These are phyloP conservation scores for Lentinula aciculospora DNA, from an alignment of 768 basidiomycete species.

Conservation along the genomic window DNA sequence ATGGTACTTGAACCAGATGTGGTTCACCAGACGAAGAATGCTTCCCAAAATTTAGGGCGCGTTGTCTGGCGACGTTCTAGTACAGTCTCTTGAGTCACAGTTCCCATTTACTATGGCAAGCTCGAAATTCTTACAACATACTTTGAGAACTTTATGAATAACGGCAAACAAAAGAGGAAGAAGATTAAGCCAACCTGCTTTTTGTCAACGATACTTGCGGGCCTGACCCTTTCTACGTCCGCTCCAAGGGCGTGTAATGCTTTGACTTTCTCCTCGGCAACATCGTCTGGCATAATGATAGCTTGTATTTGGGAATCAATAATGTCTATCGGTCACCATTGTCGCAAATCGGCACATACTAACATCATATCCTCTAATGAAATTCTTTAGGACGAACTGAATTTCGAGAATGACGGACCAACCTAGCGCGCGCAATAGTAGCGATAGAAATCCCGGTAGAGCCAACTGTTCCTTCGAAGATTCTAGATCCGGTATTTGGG, in stretches of 20 bases:
- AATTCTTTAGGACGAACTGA: background rate
- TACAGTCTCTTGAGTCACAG: background rate
- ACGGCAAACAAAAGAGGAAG: background rate
- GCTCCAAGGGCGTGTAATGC: constrained; percentile 82
- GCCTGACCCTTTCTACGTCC: constrained; percentile 83
- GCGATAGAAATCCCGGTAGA: constrained; percentile 97
- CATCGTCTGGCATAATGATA: constrained; percentile 87
- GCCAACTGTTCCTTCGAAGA: constrained; percentile 97
- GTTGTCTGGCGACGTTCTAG: constrained; percentile 83
- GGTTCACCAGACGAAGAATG: constrained; percentile 22
- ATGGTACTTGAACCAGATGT: constrained; percentile 35
- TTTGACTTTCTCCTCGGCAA: constrained; percentile 87
- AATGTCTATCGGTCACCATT: background rate
- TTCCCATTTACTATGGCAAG: too few species aligned
- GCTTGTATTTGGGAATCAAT: constrained; percentile 34
- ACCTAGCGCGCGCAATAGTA: constrained; percentile 86
- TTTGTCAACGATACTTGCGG: constrained; percentile 94
- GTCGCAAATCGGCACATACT: constrained; percentile 40
- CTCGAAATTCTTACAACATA: constrained; percentile 14
- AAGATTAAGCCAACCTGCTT: constrained; percentile 64
- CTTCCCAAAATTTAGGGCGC: constrained; percentile 70
- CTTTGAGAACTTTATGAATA: background rate
- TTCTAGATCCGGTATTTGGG: constrained; percentile 84
- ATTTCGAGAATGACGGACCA: constrained; percentile 13
- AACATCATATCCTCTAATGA: constrained; percentile 75